phyloP scores from a whole-genome alignment of 1,139 yeast species.

The Spathaspora jeffriesii region DNA sequence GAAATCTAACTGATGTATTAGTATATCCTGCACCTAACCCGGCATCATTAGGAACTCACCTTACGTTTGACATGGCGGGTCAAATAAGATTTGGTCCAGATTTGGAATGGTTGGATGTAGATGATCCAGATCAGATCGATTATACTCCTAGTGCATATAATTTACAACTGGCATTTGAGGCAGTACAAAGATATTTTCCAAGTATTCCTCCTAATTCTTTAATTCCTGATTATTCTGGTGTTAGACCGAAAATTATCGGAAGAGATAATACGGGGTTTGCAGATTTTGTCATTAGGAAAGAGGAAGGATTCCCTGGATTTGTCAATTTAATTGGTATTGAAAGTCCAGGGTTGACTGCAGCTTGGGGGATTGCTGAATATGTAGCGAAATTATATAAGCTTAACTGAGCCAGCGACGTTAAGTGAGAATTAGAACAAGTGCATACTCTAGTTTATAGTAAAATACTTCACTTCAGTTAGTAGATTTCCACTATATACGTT shows the following conservation, averaged over 20 bases:
- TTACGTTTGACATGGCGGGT: conserved; percentile 83
- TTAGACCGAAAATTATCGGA: conserved; percentile 71
- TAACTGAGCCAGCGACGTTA: no score
- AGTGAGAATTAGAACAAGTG: no score
- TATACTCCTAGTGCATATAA: conserved; percentile 50
- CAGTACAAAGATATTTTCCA: conserved; percentile 67
- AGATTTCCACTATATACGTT: no score
- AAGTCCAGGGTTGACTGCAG: conserved; percentile 85
- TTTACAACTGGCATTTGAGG: conserved; percentile 54
- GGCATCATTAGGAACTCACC: conserved; percentile 82
- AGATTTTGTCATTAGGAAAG: conserved; percentile 71
- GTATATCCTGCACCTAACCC: conserved; percentile 82
- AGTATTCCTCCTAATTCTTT: conserved; percentile 50
- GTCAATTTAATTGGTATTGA: conserved; percentile 82
- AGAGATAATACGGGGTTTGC: conserved; percentile 51
- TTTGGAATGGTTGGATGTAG: conserved; percentile 69
- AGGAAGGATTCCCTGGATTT: conserved; percentile 72
- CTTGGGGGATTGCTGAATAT: conserved; percentile 80
- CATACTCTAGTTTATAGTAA: background rate
- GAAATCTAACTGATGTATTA: conserved; percentile 37
- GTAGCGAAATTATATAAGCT: conserved; percentile 50
- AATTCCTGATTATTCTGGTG: conserved; percentile 75
- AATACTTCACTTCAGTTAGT: no score
- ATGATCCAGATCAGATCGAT: conserved; percentile 38
- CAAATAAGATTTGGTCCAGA: conserved; percentile 88